Conservation (phyloP, 805 yeast species). For the Pichia insulana region DNA sequence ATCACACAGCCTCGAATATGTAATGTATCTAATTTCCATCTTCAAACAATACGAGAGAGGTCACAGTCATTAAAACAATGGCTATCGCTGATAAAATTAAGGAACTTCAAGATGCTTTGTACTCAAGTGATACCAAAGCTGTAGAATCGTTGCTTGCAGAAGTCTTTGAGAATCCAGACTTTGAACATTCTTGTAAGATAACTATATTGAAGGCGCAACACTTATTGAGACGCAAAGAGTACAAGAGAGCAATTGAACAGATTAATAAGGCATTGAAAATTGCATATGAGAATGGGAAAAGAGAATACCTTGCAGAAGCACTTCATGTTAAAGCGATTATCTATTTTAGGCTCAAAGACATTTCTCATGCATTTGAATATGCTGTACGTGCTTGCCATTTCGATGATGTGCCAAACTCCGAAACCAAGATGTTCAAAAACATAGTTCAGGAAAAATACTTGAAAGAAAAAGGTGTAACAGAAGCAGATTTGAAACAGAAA, state of each 20-base stretch:
- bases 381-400: constrained; percentile 35
- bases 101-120: constrained; percentile 35
- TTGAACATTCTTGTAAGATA: constrained; percentile 37
- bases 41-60: no score
- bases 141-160: constrained; percentile 36
- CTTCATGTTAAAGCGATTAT: constrained; percentile 42
- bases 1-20: no score
- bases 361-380: constrained; percentile 32
- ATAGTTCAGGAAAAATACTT: constrained; percentile 29
- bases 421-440: constrained; percentile 39
- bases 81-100: constrained; percentile 18
- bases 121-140: constrained; percentile 33
- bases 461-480: constrained; percentile 29
- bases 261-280: constrained; percentile 33
- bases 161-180: constrained; percentile 33
- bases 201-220: constrained; percentile 41
- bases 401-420: constrained; percentile 34
- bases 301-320: constrained; percentile 38
- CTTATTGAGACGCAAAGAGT: constrained; percentile 37
- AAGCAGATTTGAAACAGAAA: constrained; percentile 2
- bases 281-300: constrained; percentile 39
- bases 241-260: constrained; percentile 40
- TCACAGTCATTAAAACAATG: no score
- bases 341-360: constrained; percentile 37
- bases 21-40: no score